Percentiles rank a stretch among this genome's conserved stretches.
Conservation (phyloP, 768 basidiomycete species). For the Thelephora ganbajun region DNA sequence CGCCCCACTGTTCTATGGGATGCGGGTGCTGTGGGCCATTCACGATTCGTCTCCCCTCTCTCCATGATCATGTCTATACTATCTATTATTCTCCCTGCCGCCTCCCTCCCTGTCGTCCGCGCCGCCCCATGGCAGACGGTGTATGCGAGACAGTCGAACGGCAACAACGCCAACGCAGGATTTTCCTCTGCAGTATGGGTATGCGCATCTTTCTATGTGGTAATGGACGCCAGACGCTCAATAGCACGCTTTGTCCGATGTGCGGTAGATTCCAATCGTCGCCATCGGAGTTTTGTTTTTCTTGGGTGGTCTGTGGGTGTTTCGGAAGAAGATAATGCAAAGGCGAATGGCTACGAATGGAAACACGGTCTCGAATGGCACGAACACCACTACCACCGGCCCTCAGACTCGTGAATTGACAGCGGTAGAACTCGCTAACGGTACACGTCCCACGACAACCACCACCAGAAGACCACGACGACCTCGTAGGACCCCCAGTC, state of each 20-base stretch:
- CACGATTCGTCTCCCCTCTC: no score
- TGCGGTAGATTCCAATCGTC: slow-evolving; percentile 12
- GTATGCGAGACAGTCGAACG: background rate
- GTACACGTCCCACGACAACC: slow-evolving; percentile 17
- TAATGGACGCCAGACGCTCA: no score
- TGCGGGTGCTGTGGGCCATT: no score
- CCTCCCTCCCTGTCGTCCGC: slow-evolving; percentile 4
- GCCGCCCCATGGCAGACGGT: slow-evolving; percentile 5
- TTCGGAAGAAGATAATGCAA: slow-evolving; percentile 11
- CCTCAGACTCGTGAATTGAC: slow-evolving; percentile 26
- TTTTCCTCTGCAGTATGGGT: slow-evolving; percentile 4
- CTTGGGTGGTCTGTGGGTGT: slow-evolving; percentile 7
- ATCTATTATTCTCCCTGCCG: slow-evolving; percentile 4
- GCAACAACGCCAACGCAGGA: slow-evolving; percentile 1
- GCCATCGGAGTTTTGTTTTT: slow-evolving; percentile 16
- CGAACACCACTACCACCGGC: slow-evolving; percentile 2
- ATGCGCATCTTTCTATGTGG: background rate
- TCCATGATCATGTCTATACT: no score
- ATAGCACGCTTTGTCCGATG: background rate
- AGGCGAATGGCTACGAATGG: background rate
- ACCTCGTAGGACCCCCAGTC: slow-evolving; percentile 53
- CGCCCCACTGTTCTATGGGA: no score
- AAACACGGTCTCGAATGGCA: slow-evolving; percentile 3
- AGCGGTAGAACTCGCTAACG: slow-evolving; percentile 44
- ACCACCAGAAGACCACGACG: slow-evolving; percentile 21